A percentile compares a stretch with the other conserved stretches of the same genome.
Conservation (phyloP, 331 rosid species). For the Quercus lobata region DNA sequence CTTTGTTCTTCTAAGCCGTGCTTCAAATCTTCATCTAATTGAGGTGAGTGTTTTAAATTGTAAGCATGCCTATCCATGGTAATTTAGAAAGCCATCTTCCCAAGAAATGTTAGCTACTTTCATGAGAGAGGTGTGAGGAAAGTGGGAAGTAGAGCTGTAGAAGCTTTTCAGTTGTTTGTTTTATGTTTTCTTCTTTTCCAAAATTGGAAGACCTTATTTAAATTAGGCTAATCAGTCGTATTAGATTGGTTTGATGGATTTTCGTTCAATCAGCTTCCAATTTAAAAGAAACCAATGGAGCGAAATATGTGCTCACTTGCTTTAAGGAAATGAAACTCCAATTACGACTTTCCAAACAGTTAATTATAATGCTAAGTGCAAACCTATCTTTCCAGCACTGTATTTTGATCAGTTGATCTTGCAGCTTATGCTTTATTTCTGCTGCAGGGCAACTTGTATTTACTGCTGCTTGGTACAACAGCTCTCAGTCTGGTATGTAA, state of each 20-base stretch:
- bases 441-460: slow-evolving; percentile 82
- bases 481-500: slow-evolving; percentile 86
- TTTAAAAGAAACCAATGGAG: too few relatives aligned
- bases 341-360: background rate
- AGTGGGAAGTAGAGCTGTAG: too few relatives aligned
- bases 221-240: slow-evolving; percentile 5
- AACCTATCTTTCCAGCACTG: slow-evolving; percentile 8
- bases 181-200: background rate
- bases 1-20: slow-evolving; percentile 96
- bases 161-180: background rate
- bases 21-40: slow-evolving; percentile 94
- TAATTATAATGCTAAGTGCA: background rate
- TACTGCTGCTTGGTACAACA: slow-evolving; percentile 90
- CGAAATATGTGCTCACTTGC: too few relatives aligned
- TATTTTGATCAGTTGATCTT: slow-evolving; percentile 4
- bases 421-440: slow-evolving; percentile 14
- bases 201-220: background rate
- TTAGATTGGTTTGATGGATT: background rate
- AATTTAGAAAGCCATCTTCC: background rate
- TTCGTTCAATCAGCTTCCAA: too few relatives aligned
- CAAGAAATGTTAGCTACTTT: background rate
- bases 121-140: too few relatives aligned
- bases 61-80: background rate
- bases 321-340: too few relatives aligned
- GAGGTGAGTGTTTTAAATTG: slow-evolving; percentile 56